Conservation (phyloP, 2,329 filamentous ascomycete genomes). For the Apiospora rasikravindrae region DNA sequence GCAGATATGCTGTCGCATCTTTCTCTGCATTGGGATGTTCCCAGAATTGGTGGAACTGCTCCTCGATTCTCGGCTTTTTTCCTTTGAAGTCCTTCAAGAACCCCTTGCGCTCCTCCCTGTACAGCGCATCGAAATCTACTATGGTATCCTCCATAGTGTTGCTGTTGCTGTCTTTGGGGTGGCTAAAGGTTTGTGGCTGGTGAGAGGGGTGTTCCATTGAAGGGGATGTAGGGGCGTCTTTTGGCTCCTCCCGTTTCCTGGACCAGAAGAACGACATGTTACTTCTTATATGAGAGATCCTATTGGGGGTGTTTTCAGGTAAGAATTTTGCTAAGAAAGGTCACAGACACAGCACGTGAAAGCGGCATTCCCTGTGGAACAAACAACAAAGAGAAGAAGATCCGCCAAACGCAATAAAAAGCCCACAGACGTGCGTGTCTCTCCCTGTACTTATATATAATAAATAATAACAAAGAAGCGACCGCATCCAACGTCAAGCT, state of each 20-base stretch:
- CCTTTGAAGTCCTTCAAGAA: conserved; percentile 24
- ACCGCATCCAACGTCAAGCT: background rate
- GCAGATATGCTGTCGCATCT: conserved; percentile 27
- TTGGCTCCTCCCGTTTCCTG: background rate
- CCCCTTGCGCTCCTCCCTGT: background rate
- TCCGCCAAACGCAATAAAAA: background rate
- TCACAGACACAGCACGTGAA: background rate
- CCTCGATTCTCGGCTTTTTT: conserved; percentile 24
- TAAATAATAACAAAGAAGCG: background rate
- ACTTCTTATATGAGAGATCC: background rate
- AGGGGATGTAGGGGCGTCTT: background rate
- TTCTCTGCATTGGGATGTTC: conserved; percentile 4
- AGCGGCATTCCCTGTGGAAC: background rate
- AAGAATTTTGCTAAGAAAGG: background rate
- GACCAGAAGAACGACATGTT: background rate
- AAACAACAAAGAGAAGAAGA: background rate
- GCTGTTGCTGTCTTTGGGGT: background rate
- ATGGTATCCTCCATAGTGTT: background rate
- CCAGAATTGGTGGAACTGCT: conserved; percentile 26
- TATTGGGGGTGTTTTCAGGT: background rate
- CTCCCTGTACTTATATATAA: background rate
- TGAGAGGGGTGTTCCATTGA: background rate
- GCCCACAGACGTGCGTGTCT: background rate
- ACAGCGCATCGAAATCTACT: background rate
- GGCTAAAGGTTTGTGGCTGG: background rate